These are phyloP conservation scores for Aurinia saxatilis DNA, from an alignment of 345 rosid genomes.

Conservation along the genomic window DNA sequence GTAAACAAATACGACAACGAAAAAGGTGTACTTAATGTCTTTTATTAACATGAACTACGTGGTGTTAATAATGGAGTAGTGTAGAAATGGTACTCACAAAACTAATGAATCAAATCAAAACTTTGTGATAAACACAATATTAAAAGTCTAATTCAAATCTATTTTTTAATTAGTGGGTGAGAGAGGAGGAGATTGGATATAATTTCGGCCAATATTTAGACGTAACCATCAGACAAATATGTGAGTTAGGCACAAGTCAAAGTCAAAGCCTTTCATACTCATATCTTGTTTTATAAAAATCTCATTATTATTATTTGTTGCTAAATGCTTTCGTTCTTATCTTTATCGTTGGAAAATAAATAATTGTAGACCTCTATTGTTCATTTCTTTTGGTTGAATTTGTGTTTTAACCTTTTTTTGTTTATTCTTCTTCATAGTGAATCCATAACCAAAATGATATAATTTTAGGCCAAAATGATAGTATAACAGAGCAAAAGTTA, in stretches of 20 bases:
- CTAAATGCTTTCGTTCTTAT: slow-evolving; percentile 20
- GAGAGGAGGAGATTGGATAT: slow-evolving; percentile 19
- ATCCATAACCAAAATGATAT: too few species aligned
- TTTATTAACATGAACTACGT: neutral
- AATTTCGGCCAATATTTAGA: slow-evolving; percentile 8
- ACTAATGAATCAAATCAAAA: slow-evolving; percentile 16
- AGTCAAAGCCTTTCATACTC: slow-evolving; percentile 15
- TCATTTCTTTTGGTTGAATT: too few species aligned
- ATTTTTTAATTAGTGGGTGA: neutral
- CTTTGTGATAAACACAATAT: neutral
- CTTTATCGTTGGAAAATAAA: neutral
- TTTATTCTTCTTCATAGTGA: too few species aligned
- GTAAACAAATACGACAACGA: slow-evolving; percentile 2
- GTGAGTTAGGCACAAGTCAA: slow-evolving; percentile 26
- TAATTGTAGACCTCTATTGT: too few species aligned
- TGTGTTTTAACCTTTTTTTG: too few species aligned
- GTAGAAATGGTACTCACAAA: neutral
- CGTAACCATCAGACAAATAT: slow-evolving; percentile 17
- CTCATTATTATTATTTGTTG: neutral
- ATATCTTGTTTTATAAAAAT: neutral
- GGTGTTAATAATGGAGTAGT: slow-evolving; percentile 21
- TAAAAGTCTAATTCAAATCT: neutral
- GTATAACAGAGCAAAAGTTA: neutral
- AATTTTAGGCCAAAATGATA: too few species aligned
- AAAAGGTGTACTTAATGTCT: slow-evolving; percentile 11